These are phyloP conservation scores for Rhynchosporium agropyri DNA, from an alignment of 2,329 filamentous ascomycete species.

Conservation along the genomic window DNA sequence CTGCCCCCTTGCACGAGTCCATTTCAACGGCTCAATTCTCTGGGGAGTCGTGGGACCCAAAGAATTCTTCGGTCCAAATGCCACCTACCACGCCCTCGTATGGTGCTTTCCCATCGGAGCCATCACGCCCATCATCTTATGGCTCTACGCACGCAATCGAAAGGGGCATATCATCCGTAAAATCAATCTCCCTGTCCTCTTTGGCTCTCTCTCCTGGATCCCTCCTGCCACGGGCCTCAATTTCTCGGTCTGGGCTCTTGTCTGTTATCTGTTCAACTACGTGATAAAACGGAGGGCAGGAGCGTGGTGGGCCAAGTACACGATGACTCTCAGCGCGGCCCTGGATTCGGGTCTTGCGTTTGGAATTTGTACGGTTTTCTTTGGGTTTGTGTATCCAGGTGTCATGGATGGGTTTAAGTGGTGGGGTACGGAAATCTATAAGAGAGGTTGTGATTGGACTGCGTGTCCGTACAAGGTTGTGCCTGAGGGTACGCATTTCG, in stretches of 20 bases:
- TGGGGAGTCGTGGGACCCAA: constrained; percentile 86
- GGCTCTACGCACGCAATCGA: constrained; percentile 65
- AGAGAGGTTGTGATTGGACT: constrained; percentile 82
- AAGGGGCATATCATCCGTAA: constrained; percentile 68
- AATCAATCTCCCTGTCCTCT: constrained; percentile 80
- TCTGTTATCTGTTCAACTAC: constrained; percentile 85
- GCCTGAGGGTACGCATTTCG: constrained; percentile 65
- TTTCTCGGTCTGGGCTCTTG: constrained; percentile 83
- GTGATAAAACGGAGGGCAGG: constrained; percentile 67
- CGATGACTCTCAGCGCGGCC: constrained; percentile 83
- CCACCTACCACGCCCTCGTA: constrained; percentile 74
- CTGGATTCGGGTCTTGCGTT: constrained; percentile 82
- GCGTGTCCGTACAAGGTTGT: constrained; percentile 73
- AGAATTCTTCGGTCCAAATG: constrained; percentile 78
- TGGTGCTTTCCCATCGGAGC: constrained; percentile 83
- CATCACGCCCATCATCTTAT: constrained; percentile 72
- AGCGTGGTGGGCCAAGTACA: constrained; percentile 90
- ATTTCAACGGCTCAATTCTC: constrained; percentile 87
- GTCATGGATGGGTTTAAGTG: constrained; percentile 73
- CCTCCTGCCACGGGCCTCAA: constrained; percentile 85
- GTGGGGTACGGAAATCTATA: constrained; percentile 90
- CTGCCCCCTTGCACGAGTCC: constrained; percentile 82
- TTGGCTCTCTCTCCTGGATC: constrained; percentile 83
- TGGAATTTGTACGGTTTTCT: constrained; percentile 81
- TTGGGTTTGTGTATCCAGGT: constrained; percentile 82